Base-by-base conservation (phyloP, 345 rosid species). In the Dovyalis caffra region DNA sequence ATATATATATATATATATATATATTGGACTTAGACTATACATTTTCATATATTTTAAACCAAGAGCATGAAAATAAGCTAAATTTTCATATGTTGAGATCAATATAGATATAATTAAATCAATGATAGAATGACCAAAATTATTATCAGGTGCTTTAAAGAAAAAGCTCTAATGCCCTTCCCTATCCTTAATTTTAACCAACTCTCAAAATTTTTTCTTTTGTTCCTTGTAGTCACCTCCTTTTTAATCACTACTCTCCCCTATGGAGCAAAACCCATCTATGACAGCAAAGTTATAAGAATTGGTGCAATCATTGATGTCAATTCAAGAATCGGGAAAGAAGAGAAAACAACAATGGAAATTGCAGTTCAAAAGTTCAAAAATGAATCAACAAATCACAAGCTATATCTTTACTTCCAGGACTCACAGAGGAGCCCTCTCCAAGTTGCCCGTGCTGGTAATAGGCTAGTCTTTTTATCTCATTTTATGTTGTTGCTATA, bases 301-400 rank as follows among this genome's bases (percentile, higher is more conserved):
- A 77, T 87, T 43, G 89, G 90, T 4, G 88, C 80, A 38, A 77
- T 87, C 76, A 69, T 86, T 71, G 81, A 87, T 64, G 32, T 37
- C 8, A 66, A 70, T 71, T 80, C 87, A 8, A 77, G 82, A 28
- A 75, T 31, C 8, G 84, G 84, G 43, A 83, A 72, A 69, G 86
- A 86, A 75, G 74, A 76, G 78, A 81, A 67, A 75, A 71, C 71
- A 2, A 88, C 89, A 3, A 75, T 89, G 75, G 82, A 80, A 78
- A 71, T 84, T 14, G 86, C 90, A 18, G 84, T 78, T 61, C 71
- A 10, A 28, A 70, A 75, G 43, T 81, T 73, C 81, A 83, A 79
- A 68, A 66, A 21, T 6, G 12, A 0, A 1, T 75, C 77, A 1
- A 31, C 73, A 62, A 23, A 74, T 70, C 77, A 64, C 67, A 81